Base-by-base conservation (phyloP, 2,329 filamentous ascomycete species). In the Stachybotrys echinatus region DNA sequence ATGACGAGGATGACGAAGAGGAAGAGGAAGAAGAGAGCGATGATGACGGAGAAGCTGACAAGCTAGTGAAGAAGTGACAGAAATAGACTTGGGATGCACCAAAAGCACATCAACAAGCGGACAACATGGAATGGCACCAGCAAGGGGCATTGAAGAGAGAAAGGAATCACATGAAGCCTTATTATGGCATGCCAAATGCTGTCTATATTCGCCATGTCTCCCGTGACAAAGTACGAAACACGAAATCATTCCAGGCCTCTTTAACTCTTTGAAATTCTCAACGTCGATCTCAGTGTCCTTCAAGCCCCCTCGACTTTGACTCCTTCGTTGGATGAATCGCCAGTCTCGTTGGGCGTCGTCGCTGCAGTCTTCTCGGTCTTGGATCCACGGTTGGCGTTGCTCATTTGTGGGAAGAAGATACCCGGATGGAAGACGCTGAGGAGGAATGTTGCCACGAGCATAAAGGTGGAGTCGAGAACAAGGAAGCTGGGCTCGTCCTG, bases 401-500 rank as follows among this genome's bases (percentile, higher is more conserved):
- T 64, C 78, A 82, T 81, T 54, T 74, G 73, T 0, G 77, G 78
- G 68, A 83, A 83, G 54, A 75, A 70, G 42, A 79, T 49, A 12
- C 77, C 79, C 0, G 80, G 79, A 42, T 80, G 73, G 64, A 81
- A 80, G 21, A 66, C 62, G 6, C 78, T 76, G 34, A 83, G 69
- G 19, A 80, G 67, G 18, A 69, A 59, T 17, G 72, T 72, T 22
- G 75, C 71, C 50, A 83, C 65, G 22, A 79, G 61, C 48, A 82
- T 67, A 62, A 82, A 74, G 49, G 69, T 70, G 53, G 58, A 58
- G 57, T 85, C 82, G 38, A 85, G 72, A 12, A 79, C 74, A 52
- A 83, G 73, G 58, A 85, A 85, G 18, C 75, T 76, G 42, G 71
- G 67, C 67, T 85, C 71, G 63, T 84, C 74, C 55, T 81, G 79